Base-by-base conservation (phyloP, 345 rosid genomes). In the Adansonia digitata region DNA sequence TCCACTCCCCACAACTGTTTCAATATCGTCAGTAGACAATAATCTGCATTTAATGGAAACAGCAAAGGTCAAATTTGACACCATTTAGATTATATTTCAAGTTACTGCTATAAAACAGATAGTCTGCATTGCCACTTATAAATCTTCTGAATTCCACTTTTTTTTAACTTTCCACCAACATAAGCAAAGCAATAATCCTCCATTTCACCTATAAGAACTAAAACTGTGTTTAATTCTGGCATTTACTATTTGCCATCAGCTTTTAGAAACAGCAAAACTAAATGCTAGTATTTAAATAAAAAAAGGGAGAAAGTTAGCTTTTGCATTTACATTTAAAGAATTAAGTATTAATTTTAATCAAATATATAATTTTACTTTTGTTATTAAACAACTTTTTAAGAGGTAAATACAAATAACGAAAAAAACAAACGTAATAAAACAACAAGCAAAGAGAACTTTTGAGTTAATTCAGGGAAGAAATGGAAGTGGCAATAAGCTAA, bases 1-100 rank as follows among this genome's bases (percentile, higher is more conserved):
- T 42, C 99, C 99, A 75, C 78, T 74, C 72, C 87, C 90, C 78
- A 91, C 94, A 24, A 93, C 83, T 6, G 87, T 81, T 78, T 85
- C 83, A 78, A 95, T 77, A 81, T 91, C 90, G 13, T 80, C 51
- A 5, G 72, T 55, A 27, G 97, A 82, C 83, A 95, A 85, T 9
- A 82, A 89, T 74, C 99, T 95, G 82, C 81, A 83, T 62, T 56
- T 68, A 69, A 77, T 76, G 5, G 15, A 78, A 77, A 26, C 13
- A n/a, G 15, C 35, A 63, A 66, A 29, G 3, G 13, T 59, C 14
- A 53, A 73, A 60, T 26, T 18, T 18, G 56, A 35, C 7, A 73
- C 5, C 73, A 10, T 15, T 34, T 29, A 71, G 11, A 29, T 26
- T 22, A 46, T 17, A 27, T 65, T 20, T 65, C 29, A 40, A 22